Evolutionary conservation across 768 basidiomycete genomes (phyloP).

Genomic region (Panaeolus cyanescens): DNA sequence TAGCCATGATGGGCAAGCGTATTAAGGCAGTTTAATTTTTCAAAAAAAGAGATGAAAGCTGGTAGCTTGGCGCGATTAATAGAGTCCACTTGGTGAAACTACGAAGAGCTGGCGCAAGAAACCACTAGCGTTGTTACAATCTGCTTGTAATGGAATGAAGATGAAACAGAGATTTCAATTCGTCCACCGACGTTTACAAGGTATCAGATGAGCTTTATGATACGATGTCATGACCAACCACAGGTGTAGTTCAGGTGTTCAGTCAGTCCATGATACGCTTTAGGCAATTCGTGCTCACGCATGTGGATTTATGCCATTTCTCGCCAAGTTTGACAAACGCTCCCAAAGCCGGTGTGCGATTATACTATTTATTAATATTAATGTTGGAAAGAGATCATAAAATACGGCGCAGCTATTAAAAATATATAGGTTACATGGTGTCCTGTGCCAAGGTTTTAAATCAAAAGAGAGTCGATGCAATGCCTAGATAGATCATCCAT

Average conservation of each 20-base stretch:
- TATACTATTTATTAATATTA: not conserved
- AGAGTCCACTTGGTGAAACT: constrained; percentile 2
- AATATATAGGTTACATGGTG: not conserved
- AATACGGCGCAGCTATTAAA: not conserved
- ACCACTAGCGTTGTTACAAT: not conserved
- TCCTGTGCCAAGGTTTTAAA: no score
- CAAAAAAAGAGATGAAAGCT: constrained; percentile 1
- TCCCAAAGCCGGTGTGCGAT: no score
- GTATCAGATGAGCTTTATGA: not conserved
- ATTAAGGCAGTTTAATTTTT: not conserved
- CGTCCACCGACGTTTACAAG: no score
- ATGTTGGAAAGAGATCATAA: no score
- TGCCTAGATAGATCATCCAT: no score
- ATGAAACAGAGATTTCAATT: not conserved
- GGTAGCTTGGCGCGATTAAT: constrained; percentile 12
- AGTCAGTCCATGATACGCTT: not conserved
- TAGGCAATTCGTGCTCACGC: not conserved
- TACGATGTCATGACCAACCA: not conserved
- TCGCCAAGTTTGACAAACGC: no score
- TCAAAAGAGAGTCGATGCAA: no score
- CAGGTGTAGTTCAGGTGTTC: no score
- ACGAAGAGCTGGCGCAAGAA: not conserved
- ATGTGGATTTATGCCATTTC: no score
- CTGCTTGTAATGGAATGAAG: not conserved
- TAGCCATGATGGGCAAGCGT: constrained; percentile 61